Percentiles rank a stretch among this genome's conserved stretches.
These are phyloP conservation scores for Saccharomycopsis crataegensis DNA, from an alignment of 1,139 yeast genomes.

Conservation along the genomic window DNA sequence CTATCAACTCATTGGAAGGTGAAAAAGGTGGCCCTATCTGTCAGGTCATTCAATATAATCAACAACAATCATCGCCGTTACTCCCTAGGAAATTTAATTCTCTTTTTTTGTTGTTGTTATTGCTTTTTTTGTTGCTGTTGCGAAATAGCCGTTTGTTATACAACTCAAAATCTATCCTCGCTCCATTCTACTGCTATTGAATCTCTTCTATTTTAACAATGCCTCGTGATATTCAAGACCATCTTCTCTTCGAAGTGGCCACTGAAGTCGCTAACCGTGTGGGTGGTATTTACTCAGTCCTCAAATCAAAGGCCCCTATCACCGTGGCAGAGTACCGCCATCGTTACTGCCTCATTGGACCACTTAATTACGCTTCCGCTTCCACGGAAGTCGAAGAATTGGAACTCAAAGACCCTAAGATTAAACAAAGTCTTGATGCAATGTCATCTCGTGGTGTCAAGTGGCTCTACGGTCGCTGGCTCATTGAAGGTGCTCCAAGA, in stretches of 20 bases:
- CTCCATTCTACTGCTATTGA: no score
- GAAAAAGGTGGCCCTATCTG: no score
- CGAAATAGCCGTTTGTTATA: no score
- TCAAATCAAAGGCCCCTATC: conserved; percentile 94
- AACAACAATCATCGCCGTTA: no score
- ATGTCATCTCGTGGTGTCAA: conserved; percentile 77
- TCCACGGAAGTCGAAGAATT: conserved; percentile 91
- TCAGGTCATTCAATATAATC: no score
- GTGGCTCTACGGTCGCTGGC: conserved; percentile 91
- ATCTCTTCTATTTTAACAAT: conserved; percentile 27
- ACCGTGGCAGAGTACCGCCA: conserved; percentile 91
- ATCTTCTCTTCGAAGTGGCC: conserved; percentile 85
- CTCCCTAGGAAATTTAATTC: no score
- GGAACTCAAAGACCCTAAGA: conserved; percentile 39
- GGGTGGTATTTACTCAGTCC: conserved; percentile 95
- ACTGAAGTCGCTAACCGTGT: conserved; percentile 97
- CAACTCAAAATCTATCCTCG: no score
- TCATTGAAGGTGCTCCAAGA: conserved; percentile 94
- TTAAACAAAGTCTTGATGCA: conserved; percentile 55
- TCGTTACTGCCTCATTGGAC: conserved; percentile 83
- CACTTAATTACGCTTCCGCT: conserved; percentile 72
- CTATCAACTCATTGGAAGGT: no score
- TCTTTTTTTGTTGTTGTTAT: no score
- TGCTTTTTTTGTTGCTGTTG: no score
- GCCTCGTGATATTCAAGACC: conserved; percentile 76